Evolutionary conservation across 2,329 filamentous ascomycete species (phyloP).

Genomic region (Neospermospora avenae): DNA sequence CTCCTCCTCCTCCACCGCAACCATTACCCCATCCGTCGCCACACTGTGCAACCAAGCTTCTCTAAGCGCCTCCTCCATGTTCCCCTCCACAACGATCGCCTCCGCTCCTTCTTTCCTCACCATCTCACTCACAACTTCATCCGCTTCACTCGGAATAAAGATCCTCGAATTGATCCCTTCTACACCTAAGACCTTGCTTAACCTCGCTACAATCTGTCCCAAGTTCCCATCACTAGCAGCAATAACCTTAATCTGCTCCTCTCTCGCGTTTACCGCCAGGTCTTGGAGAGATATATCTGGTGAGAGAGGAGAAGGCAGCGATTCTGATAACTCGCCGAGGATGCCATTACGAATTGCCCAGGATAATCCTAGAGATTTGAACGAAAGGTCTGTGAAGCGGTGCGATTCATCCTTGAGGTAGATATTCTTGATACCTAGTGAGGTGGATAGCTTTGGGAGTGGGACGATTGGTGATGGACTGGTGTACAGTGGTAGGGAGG

Average conservation of each 20-base stretch:
- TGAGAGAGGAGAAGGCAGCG: not conserved
- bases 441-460: not conserved
- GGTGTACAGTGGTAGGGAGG: not conserved
- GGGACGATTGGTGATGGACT: not conserved
- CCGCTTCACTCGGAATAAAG: not conserved
- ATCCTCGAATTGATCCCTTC: not conserved
- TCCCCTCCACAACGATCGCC: not conserved
- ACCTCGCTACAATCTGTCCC: not conserved
- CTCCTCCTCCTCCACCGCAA: slow-evolving; percentile 2
- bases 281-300: not conserved
- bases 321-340: not conserved
- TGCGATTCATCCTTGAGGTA: slow-evolving; percentile 1
- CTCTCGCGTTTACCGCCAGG: not conserved
- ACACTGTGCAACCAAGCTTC: slow-evolving; percentile 7
- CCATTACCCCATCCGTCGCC: slow-evolving; percentile 2
- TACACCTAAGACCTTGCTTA: not conserved
- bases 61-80: not conserved
- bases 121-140: not conserved
- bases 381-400: not conserved
- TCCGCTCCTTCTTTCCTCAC: not conserved
- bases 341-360: slow-evolving; percentile 2
- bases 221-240: not conserved
- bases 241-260: not conserved
- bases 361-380: slow-evolving; percentile 4
- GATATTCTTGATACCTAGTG: not conserved